A percentile compares a stretch with the other conserved stretches of the same genome.
Evolutionary conservation across 331 rosid species (phyloP).

Genomic region (Malus hybrid): DNA sequence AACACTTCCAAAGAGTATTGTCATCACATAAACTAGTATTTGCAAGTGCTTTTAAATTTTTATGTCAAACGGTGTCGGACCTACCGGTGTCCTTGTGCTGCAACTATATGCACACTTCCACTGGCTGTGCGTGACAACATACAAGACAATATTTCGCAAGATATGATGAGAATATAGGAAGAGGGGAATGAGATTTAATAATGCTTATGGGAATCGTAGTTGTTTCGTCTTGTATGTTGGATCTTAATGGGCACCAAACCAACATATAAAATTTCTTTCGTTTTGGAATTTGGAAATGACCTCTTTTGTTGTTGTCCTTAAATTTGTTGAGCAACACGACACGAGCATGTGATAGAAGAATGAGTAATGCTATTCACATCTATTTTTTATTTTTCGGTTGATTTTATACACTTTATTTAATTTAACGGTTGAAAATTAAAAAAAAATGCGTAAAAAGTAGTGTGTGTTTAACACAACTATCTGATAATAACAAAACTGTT

Average conservation of each 20-base stretch:
- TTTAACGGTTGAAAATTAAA: too few relatives aligned
- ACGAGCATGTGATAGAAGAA: constrained; percentile 10
- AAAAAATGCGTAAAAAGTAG: too few relatives aligned
- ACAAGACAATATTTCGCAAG: not conserved
- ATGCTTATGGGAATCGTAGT: not conserved
- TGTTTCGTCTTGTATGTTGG: not conserved
- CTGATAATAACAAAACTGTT: not conserved
- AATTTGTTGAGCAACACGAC: not conserved
- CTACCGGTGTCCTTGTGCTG: too few relatives aligned
- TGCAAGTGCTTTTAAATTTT: too few relatives aligned
- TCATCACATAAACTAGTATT: too few relatives aligned
- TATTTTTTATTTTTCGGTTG: too few relatives aligned
- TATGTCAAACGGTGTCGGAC: too few relatives aligned
- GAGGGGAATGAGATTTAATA: not conserved
- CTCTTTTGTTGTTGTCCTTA: not conserved
- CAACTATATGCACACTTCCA: too few relatives aligned
- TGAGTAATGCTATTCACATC: not conserved
- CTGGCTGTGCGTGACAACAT: not conserved
- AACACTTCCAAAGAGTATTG: too few relatives aligned
- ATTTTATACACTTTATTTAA: too few relatives aligned
- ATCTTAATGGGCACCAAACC: too few relatives aligned
- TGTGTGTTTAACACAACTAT: too few relatives aligned
- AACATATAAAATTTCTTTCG: not conserved
- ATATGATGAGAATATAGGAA: not conserved
- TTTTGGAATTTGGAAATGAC: not conserved